Conservation (phyloP, 1,139 yeast genomes). For the Kluyveromyces sp. region DNA sequence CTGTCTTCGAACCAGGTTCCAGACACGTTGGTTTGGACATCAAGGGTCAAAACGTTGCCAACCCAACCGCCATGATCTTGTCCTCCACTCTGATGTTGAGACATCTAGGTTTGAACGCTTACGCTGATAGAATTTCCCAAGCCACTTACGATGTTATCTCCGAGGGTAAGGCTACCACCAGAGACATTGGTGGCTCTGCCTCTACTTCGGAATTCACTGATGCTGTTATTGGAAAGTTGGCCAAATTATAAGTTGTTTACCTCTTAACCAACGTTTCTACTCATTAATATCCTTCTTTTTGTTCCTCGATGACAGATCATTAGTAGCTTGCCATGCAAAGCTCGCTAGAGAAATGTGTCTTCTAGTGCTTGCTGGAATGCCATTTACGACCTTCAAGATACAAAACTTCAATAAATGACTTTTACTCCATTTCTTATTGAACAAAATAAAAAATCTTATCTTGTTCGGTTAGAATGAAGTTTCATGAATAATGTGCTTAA, state of each 20-base stretch:
- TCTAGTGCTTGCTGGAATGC: background rate
- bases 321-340: too few relatives aligned
- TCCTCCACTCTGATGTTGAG: conserved; percentile 88
- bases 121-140: conserved; percentile 78
- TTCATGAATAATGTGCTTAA: background rate
- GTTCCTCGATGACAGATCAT: too few relatives aligned
- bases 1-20: conserved; percentile 98
- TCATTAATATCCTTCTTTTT: background rate
- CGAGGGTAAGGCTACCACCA: conserved; percentile 75
- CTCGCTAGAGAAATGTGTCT: background rate
- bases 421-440: background rate
- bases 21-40: conserved; percentile 98
- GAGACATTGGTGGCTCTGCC: conserved; percentile 83
- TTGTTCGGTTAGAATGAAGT: background rate
- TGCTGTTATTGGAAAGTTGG: conserved; percentile 28
- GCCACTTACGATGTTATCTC: conserved; percentile 88
- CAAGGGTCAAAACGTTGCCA: conserved; percentile 89
- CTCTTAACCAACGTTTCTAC: background rate
- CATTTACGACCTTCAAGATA: background rate
- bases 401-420: background rate
- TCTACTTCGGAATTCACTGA: conserved; percentile 87
- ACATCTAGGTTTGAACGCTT: conserved; percentile 80
- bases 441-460: background rate
- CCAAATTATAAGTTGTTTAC: conserved; percentile 15
- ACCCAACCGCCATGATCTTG: conserved; percentile 96